phyloP scores from a whole-genome alignment of 2,329 filamentous ascomycete species.

The Fusarium xyrophilum region DNA sequence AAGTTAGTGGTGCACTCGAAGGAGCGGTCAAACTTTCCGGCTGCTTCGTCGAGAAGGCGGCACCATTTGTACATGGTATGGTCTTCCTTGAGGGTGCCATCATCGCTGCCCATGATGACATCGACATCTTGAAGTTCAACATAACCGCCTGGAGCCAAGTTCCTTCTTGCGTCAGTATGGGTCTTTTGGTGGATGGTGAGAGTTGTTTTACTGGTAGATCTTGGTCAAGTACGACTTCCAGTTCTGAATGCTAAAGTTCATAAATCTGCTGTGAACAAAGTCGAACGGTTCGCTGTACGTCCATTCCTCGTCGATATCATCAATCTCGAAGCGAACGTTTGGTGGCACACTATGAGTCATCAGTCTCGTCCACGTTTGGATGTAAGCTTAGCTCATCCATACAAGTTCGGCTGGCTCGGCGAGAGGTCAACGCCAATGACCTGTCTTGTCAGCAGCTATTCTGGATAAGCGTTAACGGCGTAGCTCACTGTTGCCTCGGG shows the following conservation, averaged over 20 bases:
- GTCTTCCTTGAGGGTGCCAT: constrained; percentile 28
- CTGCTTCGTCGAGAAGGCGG: constrained; percentile 40
- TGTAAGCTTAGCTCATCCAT: neutral
- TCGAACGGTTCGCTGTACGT: constrained; percentile 8
- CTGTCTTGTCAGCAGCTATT: neutral
- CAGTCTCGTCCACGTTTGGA: fast-evolving
- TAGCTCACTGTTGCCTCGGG: neutral
- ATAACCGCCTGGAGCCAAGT: constrained; percentile 26
- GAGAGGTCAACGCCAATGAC: constrained; percentile 19
- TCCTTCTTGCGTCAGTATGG: neutral
- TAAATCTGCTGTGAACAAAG: constrained; percentile 20
- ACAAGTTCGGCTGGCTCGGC: constrained; percentile 14
- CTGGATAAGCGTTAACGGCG: fast-evolving
- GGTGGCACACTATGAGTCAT: neutral
- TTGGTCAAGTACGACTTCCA: constrained; percentile 10
- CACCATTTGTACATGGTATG: constrained; percentile 36
- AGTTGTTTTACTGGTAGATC: neutral
- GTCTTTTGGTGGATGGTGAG: fast-evolving
- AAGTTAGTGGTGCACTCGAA: constrained; percentile 34
- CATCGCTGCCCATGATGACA: constrained; percentile 23
- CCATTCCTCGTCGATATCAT: constrained; percentile 24
- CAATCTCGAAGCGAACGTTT: constrained; percentile 13
- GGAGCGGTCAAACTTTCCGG: constrained; percentile 39
- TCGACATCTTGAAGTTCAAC: constrained; percentile 34
- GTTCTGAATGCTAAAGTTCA: constrained; percentile 24